Percentiles rank a stretch among this genome's conserved stretches.
These are phyloP conservation scores for Volvox carteri DNA, from an alignment of 163 green algal genomes.

Conservation along the genomic window DNA sequence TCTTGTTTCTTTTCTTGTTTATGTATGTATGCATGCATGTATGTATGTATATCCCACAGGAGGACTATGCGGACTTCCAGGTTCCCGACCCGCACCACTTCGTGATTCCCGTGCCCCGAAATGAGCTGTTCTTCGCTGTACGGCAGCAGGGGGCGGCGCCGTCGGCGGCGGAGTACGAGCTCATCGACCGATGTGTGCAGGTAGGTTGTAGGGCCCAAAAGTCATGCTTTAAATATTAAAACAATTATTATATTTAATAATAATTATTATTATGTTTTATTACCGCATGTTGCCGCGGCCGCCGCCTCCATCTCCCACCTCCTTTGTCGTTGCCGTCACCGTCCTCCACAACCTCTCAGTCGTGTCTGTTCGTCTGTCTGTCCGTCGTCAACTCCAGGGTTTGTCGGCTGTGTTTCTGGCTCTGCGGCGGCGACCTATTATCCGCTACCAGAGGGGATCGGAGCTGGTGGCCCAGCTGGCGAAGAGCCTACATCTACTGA, in stretches of 20 bases:
- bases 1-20: too few species aligned
- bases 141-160: slow-evolving; percentile 39
- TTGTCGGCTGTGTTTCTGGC: slow-evolving; percentile 92
- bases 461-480: slow-evolving; percentile 86
- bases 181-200: slow-evolving; percentile 78
- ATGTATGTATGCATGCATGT: too few species aligned
- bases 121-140: slow-evolving; percentile 71
- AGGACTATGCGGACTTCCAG: slow-evolving; percentile 95
- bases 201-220: background rate
- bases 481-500: slow-evolving; percentile 83
- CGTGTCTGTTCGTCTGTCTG: background rate
- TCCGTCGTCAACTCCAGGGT: slow-evolving; percentile 72
- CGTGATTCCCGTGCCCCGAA: slow-evolving; percentile 74
- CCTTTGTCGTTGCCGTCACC: too few species aligned
- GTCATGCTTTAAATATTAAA: background rate
- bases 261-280: background rate
- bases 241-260: background rate
- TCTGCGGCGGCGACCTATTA: slow-evolving; percentile 89
- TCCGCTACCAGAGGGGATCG: slow-evolving; percentile 91
- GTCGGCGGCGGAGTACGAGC: slow-evolving; percentile 59
- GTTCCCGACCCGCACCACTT: slow-evolving; percentile 91
- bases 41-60: slow-evolving; percentile 81
- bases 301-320: too few species aligned
- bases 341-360: background rate
- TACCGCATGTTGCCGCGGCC: too few species aligned